These are phyloP conservation scores for Monilinia aucupariae DNA, from an alignment of 2,329 filamentous ascomycete species.

Conservation along the genomic window DNA sequence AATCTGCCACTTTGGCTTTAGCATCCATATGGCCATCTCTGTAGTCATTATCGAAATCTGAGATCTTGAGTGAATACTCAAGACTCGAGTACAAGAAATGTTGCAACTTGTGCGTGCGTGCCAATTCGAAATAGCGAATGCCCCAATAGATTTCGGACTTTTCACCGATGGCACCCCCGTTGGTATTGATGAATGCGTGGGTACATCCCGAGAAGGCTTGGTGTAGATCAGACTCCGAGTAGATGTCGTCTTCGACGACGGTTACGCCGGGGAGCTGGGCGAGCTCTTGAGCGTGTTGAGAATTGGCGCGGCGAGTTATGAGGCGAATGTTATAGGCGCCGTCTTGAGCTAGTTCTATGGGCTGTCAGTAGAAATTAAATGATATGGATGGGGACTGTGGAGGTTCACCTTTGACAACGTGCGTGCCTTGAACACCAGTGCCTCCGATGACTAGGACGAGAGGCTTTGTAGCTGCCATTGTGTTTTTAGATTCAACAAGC, in stretches of 20 bases:
- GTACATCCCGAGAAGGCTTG: slow-evolving; percentile 35
- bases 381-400: not conserved
- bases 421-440: slow-evolving; percentile 38
- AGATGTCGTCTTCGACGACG: slow-evolving; percentile 37
- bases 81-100: slow-evolving; percentile 37
- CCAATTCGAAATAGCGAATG: slow-evolving; percentile 35
- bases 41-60: slow-evolving; percentile 36
- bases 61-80: slow-evolving; percentile 38
- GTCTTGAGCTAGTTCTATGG: slow-evolving; percentile 11
- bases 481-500: not conserved
- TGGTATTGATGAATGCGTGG: slow-evolving; percentile 40
- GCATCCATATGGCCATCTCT: slow-evolving; percentile 40
- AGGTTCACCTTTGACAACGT: slow-evolving; percentile 35
- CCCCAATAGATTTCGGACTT: slow-evolving; percentile 37
- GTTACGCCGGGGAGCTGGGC: slow-evolving; percentile 36
- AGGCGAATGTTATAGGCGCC: slow-evolving; percentile 31
- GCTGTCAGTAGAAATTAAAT: not conserved
- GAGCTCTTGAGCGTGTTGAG: slow-evolving; percentile 35
- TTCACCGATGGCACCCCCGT: slow-evolving; percentile 38
- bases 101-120: slow-evolving; percentile 26
- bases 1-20: slow-evolving; percentile 34
- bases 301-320: slow-evolving; percentile 38
- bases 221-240: slow-evolving; percentile 36
- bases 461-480: slow-evolving; percentile 38
- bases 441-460: slow-evolving; percentile 46